Base-by-base conservation (phyloP, 345 rosid species). In the Garcia nutans region DNA sequence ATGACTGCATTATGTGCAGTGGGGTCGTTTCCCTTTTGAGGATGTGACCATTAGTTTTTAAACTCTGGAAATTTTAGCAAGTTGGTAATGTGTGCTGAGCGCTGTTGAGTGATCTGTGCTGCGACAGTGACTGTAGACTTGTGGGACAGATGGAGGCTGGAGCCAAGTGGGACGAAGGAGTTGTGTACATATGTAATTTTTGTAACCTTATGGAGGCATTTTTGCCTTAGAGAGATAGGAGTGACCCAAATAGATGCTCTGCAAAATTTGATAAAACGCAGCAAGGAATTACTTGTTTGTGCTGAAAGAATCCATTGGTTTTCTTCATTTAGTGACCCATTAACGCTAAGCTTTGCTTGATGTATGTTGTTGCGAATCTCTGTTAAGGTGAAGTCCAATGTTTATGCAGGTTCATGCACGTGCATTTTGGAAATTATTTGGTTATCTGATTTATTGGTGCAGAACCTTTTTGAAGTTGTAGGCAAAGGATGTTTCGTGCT, bases 181-280 rank as follows among this genome's bases (percentile, higher is more conserved):
- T 11, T 77, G 74, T 78, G 80, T 78, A 72, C 33, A 78, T 82
- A 78, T 68, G 77, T 75, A 67, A 52, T 33, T 50, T 37, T 56
- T 78, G 77, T 62, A 65, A 54, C 61, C 31, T 7, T 56, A 33
- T 63, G 37, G 37, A 37, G 49, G 70, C 33, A 52, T 52, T 64
- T 31, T 13, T 60, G 28, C 13, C 20, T 47, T 49, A 26, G 44
- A 49, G 68, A 50, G 58, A 23, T 6, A 1, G 69, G 3, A 13
- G 65, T 44, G 37, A 41, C 17, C 26, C 49, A n/a, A 20, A 28
- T 24, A 60, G 47, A 60, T 45, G 19, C 45, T 62, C 45, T 62
- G 24, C 56, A 64, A 74, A 62, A 45, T 74, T 28, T 12, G 5
- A 2, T 2, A 50, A 52, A 54, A 62, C 37, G 68, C 28, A 8